Evolutionary conservation across 352 stramenopile species (phyloP).

Genomic region (Globisporangium barbulae): DNA sequence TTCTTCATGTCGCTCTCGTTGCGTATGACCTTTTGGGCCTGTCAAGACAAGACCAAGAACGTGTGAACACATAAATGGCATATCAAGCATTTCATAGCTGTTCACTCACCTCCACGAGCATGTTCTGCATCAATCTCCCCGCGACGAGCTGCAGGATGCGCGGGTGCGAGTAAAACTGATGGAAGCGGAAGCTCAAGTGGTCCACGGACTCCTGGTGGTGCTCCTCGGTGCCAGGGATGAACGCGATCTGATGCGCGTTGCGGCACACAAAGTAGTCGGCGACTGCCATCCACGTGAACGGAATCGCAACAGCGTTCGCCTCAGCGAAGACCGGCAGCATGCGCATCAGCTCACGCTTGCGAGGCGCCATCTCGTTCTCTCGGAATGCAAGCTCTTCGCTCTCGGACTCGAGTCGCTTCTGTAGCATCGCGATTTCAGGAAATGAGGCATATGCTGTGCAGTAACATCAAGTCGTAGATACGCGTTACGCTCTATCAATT

Average conservation of each 20-base stretch:
- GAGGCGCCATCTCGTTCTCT: conserved; percentile 48
- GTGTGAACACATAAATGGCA: background rate
- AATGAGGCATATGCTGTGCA: conserved; percentile 53
- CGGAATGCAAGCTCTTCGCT: conserved; percentile 42
- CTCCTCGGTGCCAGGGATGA: conserved; percentile 50
- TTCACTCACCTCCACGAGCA: conserved; percentile 41
- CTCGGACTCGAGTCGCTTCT: conserved; percentile 43
- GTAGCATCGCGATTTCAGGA: conserved; percentile 60
- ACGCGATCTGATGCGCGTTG: conserved; percentile 40
- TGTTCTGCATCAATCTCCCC: conserved; percentile 55
- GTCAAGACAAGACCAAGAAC: background rate
- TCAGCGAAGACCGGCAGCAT: conserved; percentile 47
- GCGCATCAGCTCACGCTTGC: conserved; percentile 50
- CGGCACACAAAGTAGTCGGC: conserved; percentile 81
- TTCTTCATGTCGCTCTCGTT: conserved; percentile 40
- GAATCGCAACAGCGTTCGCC: conserved; percentile 14
- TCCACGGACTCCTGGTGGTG: conserved; percentile 31
- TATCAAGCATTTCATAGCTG: background rate
- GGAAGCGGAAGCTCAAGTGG: conserved; percentile 74
- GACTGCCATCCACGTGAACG: conserved; percentile 69
- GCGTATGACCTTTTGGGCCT: conserved; percentile 43
- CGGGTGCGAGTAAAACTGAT: conserved; percentile 76
- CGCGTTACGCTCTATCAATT: background rate
- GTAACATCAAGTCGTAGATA: background rate
- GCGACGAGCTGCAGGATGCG: conserved; percentile 66